Conservation (phyloP, 257 asterid genomes). For the Cordia subcordata region DNA sequence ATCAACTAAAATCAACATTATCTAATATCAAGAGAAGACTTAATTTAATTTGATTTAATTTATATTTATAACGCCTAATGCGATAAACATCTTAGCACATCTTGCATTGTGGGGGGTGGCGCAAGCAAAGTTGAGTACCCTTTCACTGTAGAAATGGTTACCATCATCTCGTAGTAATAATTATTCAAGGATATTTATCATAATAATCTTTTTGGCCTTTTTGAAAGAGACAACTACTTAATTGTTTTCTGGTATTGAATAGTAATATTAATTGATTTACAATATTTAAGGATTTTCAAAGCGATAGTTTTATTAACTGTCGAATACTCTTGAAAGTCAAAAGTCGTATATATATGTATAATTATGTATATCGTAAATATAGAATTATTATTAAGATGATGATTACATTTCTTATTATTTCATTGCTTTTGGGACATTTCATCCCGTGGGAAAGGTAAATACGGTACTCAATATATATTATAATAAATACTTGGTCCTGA, state of each 20-base stretch:
- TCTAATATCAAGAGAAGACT: too few relatives aligned
- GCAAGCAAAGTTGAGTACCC: slow-evolving; percentile 8
- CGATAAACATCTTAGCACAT: too few relatives aligned
- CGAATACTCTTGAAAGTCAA: slow-evolving; percentile 12
- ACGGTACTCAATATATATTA: too few relatives aligned
- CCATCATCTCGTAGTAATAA: slow-evolving; percentile 28
- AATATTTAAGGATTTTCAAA: too few relatives aligned
- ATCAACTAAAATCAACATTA: too few relatives aligned
- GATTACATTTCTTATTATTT: not conserved
- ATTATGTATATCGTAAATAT: slow-evolving; percentile 6
- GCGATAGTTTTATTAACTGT: not conserved
- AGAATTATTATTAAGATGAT: too few relatives aligned
- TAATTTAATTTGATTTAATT: too few relatives aligned
- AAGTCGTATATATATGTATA: slow-evolving; percentile 9
- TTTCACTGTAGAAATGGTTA: slow-evolving; percentile 6
- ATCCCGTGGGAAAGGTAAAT: too few relatives aligned
- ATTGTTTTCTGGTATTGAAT: not conserved
- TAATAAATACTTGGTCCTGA: too few relatives aligned
- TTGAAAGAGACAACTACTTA: not conserved
- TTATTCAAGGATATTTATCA: slow-evolving; percentile 36
- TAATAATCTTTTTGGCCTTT: slow-evolving; percentile 37
- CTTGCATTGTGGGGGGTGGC: slow-evolving; percentile 1
- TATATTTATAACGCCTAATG: too few relatives aligned
- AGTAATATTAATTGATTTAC: not conserved
- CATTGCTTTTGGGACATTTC: not conserved